Base-by-base conservation (phyloP, 2,329 filamentous ascomycete genomes). In the Cladosporium phlei region DNA sequence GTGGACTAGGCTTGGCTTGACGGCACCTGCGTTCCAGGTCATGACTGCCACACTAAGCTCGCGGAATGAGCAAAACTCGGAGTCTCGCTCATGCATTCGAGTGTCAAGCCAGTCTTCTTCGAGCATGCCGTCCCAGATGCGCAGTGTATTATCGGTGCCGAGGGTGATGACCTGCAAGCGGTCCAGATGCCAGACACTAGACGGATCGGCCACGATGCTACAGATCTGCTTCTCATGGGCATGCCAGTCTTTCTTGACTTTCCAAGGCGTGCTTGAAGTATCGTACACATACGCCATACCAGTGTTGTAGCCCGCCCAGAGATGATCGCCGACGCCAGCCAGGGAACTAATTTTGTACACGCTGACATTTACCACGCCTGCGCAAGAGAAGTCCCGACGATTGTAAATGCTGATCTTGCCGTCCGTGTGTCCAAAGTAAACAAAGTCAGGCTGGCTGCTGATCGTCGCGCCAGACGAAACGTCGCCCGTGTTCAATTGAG, bases 11-110 rank as follows among this genome's bases (percentile, higher is more conserved):
- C 29, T 43, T 0, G 93, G 93, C n/a, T 93, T 95, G 12, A 85
- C 85, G n/a, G 93, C 93, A 1, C 93, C 93, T 1, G 90, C 91
- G 64, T 98, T 98, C 93, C 93, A 98, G 0, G 90, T 96, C 72
- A 97, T 77, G 20, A 95, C 80, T 28, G 88, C 73, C 10, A 86
- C 83, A 38, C 81, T 84, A 48, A 97, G 74, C 57, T 94, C 83
- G 45, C 89, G 78, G 64, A 97, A 95, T 21, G 79, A 77, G 70
- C 90, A 96, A 62, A 88, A 97, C 38, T 93, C 79, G 1, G 78
- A 74, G 59, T 96, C 90, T 51, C 83, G 81, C 24, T 78, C 76
- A 61, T 94, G 88, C 89, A 98, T 95, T 53, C 88, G 80, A 27
- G 76, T 74, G 67, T 96, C 90, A n/a, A 97, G 75, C 85, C 88